Evolutionary conservation across 2,329 filamentous ascomycete species (phyloP).

Genomic region (Esteya vermicola): DNA sequence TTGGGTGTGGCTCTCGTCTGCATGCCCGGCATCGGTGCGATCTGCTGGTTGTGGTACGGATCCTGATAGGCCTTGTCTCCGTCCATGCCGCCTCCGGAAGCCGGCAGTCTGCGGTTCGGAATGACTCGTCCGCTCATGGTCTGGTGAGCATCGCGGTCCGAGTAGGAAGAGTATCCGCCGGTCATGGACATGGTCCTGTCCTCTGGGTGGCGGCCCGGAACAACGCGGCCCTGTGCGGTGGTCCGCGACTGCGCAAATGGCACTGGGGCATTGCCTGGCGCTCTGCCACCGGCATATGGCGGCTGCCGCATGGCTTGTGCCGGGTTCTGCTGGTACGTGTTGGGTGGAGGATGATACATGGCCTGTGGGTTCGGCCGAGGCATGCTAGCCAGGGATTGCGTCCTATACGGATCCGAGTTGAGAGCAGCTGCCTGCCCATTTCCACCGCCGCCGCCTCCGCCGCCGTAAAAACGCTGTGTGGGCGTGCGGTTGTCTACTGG

Average conservation of each 20-base stretch:
- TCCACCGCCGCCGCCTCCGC: no score
- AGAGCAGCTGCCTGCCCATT: constrained; percentile 47
- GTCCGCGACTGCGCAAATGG: constrained; percentile 49
- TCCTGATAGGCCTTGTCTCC: constrained; percentile 20
- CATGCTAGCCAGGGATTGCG: constrained; percentile 77
- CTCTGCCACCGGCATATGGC: constrained; percentile 42
- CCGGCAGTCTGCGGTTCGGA: constrained; percentile 50
- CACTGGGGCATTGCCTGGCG: not conserved
- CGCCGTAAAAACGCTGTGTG: constrained; percentile 45
- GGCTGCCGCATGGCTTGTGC: constrained; percentile 68
- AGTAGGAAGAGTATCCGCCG: constrained; percentile 48
- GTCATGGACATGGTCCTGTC: constrained; percentile 96
- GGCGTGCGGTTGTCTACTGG: constrained; percentile 27
- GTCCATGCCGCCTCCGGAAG: constrained; percentile 7
- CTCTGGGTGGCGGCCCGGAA: constrained; percentile 71
- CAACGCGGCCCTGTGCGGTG: constrained; percentile 79
- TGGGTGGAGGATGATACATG: constrained; percentile 52
- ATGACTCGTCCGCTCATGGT: constrained; percentile 90
- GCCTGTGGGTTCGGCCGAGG: constrained; percentile 44
- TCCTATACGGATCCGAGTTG: constrained; percentile 75
- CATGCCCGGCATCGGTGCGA: constrained; percentile 25
- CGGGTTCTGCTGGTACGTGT: constrained; percentile 47
- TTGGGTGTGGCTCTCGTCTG: constrained; percentile 38
- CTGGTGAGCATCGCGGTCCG: constrained; percentile 65
- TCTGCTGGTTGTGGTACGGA: constrained; percentile 10